Conservation (phyloP, 2,329 filamentous ascomycete species). For the Torrubiella hemipterigena region DNA sequence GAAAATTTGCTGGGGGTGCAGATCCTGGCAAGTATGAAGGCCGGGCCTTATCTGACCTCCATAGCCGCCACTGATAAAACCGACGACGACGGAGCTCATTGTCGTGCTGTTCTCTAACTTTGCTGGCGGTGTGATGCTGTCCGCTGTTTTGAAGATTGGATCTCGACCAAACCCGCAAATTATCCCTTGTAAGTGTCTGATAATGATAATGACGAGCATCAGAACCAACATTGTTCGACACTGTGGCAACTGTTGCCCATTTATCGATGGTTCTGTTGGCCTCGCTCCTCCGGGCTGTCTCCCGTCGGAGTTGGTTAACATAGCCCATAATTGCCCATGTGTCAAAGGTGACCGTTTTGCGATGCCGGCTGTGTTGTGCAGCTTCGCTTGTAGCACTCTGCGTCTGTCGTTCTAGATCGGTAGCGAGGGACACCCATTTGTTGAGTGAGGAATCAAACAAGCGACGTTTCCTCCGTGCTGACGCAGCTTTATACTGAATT, state of each 20-base stretch:
- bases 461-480: background rate
- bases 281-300: background rate
- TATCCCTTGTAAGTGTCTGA: constrained; percentile 15
- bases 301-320: background rate
- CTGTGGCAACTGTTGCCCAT: background rate
- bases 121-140: constrained; percentile 23
- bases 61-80: constrained; percentile 20
- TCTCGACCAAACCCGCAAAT: constrained; percentile 24
- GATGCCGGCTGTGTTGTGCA: constrained; percentile 12
- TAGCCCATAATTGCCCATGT: background rate
- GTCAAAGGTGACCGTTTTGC: constrained; percentile 15
- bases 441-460: background rate
- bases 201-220: constrained; percentile 8
- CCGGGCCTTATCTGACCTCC: constrained; percentile 5
- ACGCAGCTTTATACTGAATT: background rate
- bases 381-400: too few species aligned
- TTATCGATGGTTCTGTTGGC: background rate
- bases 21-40: constrained; percentile 3
- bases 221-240: background rate
- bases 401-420: too few species aligned
- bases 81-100: constrained; percentile 17
- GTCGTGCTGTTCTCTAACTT: constrained; percentile 18
- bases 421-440: background rate
- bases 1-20: constrained; percentile 7
- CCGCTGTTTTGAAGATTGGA: constrained; percentile 22